Evolutionary conservation across 2,329 filamentous ascomycete genomes (phyloP).

Genomic region (Fusarium nisikadoi): DNA sequence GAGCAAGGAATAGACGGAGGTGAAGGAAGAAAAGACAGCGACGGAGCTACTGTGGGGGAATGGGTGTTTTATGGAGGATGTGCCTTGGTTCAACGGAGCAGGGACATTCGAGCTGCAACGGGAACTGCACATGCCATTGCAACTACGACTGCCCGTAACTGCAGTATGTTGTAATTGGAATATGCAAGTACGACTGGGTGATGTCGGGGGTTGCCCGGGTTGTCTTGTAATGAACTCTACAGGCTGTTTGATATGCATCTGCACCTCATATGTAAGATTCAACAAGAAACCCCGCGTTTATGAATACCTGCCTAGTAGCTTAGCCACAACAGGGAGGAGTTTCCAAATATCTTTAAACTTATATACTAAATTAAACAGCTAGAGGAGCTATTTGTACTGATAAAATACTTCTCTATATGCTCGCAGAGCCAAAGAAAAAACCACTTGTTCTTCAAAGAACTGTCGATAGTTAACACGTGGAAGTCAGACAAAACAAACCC

Average conservation of each 20-base stretch:
- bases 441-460: not conserved
- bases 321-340: not conserved
- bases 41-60: slow-evolving; percentile 28
- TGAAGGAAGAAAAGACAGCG: slow-evolving; percentile 17
- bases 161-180: slow-evolving; percentile 16
- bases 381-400: not conserved
- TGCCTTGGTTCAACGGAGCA: slow-evolving; percentile 24
- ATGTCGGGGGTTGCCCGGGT: slow-evolving; percentile 8
- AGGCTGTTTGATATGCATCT: slow-evolving; percentile 17
- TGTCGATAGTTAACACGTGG: slow-evolving; percentile 17
- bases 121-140: not conserved
- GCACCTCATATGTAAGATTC: slow-evolving; percentile 28
- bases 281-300: slow-evolving; percentile 30
- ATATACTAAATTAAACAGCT: not conserved
- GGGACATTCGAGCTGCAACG: not conserved
- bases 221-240: not conserved
- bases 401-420: not conserved
- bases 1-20: slow-evolving; percentile 11
- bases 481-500: slow-evolving; percentile 33
- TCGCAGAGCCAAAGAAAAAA: not conserved
- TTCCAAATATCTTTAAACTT: not conserved
- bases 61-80: slow-evolving; percentile 58
- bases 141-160: not conserved
- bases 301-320: not conserved
- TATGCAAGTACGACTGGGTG: slow-evolving; percentile 28